Base-by-base conservation (phyloP, 2,329 filamentous ascomycete genomes). In the Clonostachys rosea region DNA sequence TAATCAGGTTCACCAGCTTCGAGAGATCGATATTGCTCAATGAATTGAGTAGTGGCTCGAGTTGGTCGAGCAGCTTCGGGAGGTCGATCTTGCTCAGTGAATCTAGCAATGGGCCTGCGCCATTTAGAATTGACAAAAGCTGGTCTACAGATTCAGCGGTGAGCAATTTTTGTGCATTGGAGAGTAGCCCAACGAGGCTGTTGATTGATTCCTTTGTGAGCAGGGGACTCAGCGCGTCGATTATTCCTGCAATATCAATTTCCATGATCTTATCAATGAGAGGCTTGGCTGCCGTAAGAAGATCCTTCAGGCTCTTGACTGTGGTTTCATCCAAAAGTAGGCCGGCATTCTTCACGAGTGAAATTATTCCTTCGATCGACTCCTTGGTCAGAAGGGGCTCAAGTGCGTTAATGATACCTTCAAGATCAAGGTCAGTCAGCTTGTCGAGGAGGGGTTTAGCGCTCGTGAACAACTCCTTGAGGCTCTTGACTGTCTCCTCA, bases 21-120 rank as follows among this genome's bases (percentile, higher is more conserved):
- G 59, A 50, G 0, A 70, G 54, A 30, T 70, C 61, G 5, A 64
- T 52, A 45, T 64, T 59, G 41, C 58, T 57, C 3, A 69, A 50
- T 3, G 56, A 60, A 2, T 54, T 51, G 5, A 70, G 56, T 0
- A 70, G 50, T 2, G 67, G 67, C 45, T 45, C 49, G 16, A 58
- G 47, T 5, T 39, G 49, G 24, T 59, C 50, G 10, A 65, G 36
- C 11, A 65, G 52, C n/a, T 53, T 51, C 13, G 56, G 34, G 0
- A 72, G 53, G 24, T 71, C 63, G 5, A 70, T 55, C 42, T 65
- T 59, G 40, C 59, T 47, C 2, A 65, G 36, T 5, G 53, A 54
- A 2, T 63, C 53, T 2, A 64, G 53, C 4, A 59, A 46, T 3
- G 55, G 60, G 14, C 50, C 56, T 5, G 52, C 57, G 14, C 53